Base-by-base conservation (phyloP, 257 asterid genomes). In the Ocimum tenuiflorum region DNA sequence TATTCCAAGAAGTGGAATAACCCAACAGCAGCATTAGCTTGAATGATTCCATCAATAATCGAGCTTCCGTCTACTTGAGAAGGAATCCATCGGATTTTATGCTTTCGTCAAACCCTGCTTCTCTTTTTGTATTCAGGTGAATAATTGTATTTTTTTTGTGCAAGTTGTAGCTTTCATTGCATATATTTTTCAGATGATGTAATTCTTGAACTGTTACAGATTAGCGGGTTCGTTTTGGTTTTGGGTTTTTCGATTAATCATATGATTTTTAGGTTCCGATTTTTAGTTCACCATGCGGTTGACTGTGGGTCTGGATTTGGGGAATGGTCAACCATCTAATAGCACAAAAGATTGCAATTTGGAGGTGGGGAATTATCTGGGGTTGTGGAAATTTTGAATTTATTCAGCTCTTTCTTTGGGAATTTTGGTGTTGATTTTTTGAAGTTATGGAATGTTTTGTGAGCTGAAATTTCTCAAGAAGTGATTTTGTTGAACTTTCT, bases 261-360 rank as follows among this genome's bases (percentile, higher is more conserved):
- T 20, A 39, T 29, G 45, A 14, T 60, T 46, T 36, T 20, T 35
- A 24, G 57, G 48, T 61, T 63, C 52, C n/a, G 27, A 39, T 61
- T 33, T 18, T 52, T 2, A 43, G 62, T 58, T 42, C 6, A 14
- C 19, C 13, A 35, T 39, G 46, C 23, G 14, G 57, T 33, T 59
- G 23, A 14, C 27, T 38, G 66, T 41, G 23, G 47, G 8, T 47
- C 24, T 51, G 49, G 38, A 45, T 39, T 60, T 14, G 46, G 51
- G 48, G 35, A 54, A 57, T 57, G 79, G 80, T 71, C 72, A 67
- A 72, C 76, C 77, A 66, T 73, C 69, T 41, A 49, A 33, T 49
- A 0, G 36, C 36, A 20, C 24, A n/a, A 15, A 60, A 57, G 73
- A 59, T 75, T 68, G 56, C 18, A 7, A 23, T 66, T 68, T 47